A percentile compares a stretch with the other conserved stretches of the same genome.
Evolutionary conservation across 2,329 filamentous ascomycete genomes (phyloP).

Genomic region (Penicillium polonicum): DNA sequence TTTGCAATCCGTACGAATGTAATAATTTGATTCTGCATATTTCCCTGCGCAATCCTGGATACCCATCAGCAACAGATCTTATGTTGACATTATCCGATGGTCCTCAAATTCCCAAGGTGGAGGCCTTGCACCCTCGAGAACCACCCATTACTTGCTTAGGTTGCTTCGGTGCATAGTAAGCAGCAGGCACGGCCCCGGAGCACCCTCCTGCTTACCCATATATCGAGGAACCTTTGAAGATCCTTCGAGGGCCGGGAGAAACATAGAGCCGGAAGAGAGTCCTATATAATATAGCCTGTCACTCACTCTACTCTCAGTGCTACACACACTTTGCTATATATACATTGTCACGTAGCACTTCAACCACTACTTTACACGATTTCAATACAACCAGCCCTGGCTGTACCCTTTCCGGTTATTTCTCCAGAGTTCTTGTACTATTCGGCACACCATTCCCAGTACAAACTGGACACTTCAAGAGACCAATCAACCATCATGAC

Average conservation of each 20-base stretch:
- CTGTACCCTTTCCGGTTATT: not conserved
- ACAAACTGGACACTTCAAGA: not conserved
- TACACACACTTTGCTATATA: too few relatives aligned
- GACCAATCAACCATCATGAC: not conserved
- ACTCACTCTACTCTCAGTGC: too few relatives aligned
- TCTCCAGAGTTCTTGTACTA: not conserved
- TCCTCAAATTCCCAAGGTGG: not conserved
- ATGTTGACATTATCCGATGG: not conserved
- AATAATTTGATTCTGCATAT: not conserved
- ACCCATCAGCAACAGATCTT: not conserved
- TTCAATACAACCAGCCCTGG: not conserved
- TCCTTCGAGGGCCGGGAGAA: not conserved
- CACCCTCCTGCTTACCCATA: too few relatives aligned
- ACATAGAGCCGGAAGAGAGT: not conserved
- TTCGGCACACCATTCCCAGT: not conserved
- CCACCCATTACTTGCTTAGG: not conserved
- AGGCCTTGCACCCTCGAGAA: not conserved
- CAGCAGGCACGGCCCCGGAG: not conserved
- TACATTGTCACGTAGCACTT: too few relatives aligned
- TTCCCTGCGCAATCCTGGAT: not conserved
- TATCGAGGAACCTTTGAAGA: not conserved
- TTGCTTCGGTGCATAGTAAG: not conserved
- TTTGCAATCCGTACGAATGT: not conserved
- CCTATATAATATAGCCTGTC: too few relatives aligned
- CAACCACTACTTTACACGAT: too few relatives aligned